Conservation (phyloP, 2,329 filamentous ascomycete genomes). For the Nemania serpens region DNA sequence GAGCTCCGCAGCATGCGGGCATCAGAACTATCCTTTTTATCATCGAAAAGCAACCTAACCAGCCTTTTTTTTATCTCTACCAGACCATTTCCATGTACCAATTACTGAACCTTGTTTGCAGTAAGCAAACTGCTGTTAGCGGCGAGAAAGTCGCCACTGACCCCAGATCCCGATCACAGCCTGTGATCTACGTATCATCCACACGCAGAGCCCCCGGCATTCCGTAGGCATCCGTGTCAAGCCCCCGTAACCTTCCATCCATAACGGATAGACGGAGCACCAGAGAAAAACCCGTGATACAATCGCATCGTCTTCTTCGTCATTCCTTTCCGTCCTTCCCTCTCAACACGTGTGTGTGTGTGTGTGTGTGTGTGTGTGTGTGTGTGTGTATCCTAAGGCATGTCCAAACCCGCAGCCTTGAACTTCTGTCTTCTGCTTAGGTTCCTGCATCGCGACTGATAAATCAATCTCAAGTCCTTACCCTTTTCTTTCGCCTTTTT, state of each 20-base stretch:
- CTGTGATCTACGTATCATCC: neutral
- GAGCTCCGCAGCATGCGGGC: too few species aligned
- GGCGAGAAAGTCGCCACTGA: neutral
- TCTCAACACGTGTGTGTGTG: too few species aligned
- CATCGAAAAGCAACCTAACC: too few species aligned
- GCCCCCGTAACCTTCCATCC: neutral
- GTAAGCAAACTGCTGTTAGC: neutral
- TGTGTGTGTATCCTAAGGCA: constrained; percentile 13
- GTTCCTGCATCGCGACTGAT: constrained; percentile 1
- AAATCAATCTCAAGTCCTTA: neutral
- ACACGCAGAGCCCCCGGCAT: neutral
- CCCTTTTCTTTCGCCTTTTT: constrained; percentile 1
- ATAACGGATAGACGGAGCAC: neutral
- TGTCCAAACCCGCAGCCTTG: constrained; percentile 7
- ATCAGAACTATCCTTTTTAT: too few species aligned
- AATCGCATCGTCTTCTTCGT: too few species aligned
- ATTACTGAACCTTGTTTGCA: neutral
- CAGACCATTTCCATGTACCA: neutral
- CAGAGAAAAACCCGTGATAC: too few species aligned
- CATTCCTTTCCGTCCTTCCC: neutral
- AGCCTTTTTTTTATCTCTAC: too few species aligned
- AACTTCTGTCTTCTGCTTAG: neutral
- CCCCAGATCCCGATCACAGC: neutral
- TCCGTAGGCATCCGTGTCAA: neutral
- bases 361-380: too few species aligned